Evolutionary conservation across 306 rosid species (phyloP), one percentile per base, ranked within the genome.

Genomic region (Alnus rubra): DNA sequence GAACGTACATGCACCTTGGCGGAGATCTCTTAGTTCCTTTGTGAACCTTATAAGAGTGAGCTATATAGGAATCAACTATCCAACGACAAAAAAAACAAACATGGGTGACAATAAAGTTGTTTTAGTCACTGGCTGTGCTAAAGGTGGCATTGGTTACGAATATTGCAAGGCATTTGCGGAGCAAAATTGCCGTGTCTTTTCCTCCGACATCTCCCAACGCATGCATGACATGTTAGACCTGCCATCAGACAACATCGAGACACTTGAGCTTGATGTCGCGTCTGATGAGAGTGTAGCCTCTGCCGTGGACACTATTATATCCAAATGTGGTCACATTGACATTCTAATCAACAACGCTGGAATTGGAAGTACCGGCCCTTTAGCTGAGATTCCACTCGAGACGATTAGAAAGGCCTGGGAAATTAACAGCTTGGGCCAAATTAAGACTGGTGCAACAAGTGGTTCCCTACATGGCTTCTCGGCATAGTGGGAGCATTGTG

Each of bases 71-170:
- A 23, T 23, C 15, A 31, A 62, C 42, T 45, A 76, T 53, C 23
- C 58, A 79, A 67, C 58, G 30, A 53, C 18, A 30, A 19, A 55
- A 9, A 78, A 62, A 1, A 39, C 74, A 42, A 42, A 42, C 31
- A 88, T 90, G 92, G 85, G 83, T 15, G 87, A 82, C 37, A 70
- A 49, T 9, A 85, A 87, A 81, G 84, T 91, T 3, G 90, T 94
- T 77, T 86, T 92, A 42, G 91, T 94, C 71, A 92, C 97, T 0
- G 97, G 98, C 23, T 89, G 92, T 80, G 98, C 85, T 56, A 92
- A 84, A 79, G 98, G 98, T 15, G 97, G 93, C 65, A 92, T 92
- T 19, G 97, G 97, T 28, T 94, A 91, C 6, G 97, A 92, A 68
- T 91, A 91, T 39, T 89, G 93, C 87, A 91, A 83, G 73, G 97